Evolutionary conservation across 345 rosid genomes (phyloP), one percentile per base, ranked within the genome.

Genomic region (Viola odorata): DNA sequence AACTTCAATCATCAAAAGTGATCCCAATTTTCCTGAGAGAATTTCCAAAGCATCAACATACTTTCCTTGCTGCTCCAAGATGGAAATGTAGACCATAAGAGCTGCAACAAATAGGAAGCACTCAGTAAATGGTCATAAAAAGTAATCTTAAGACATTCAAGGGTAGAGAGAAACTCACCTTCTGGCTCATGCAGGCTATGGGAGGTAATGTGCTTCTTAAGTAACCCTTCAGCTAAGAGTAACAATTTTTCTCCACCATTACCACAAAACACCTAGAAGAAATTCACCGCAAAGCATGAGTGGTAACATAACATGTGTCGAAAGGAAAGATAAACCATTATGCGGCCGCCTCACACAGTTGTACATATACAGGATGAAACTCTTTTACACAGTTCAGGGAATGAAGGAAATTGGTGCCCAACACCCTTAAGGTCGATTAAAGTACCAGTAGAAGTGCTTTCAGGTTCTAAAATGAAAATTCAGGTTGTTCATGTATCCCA

Each of bases 171-270:
- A 42, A 48, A 39, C 14, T 8, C 57, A 84, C 99, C 99, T 84
- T 94, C 99, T 14, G 97, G 99, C 75, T 91, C 97, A 70, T 91
- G 99, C 85, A 94, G 81, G 73, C 95, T 82, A 70, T 91, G 97
- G 55, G 96, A 73, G 49, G 81, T 79, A 69, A 85, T 78, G 68
- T 94, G 99, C 87, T 88, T 94, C 84, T 86, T 88, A 50, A 91
- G 84, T 68, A 94, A 84, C 75, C 92, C 92, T 75, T 88, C 99
- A 55, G 97, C 99, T 64, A 91, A 79, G 63, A 82, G 81, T 49
- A 86, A 72, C 40, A 94, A 79, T 75, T 91, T 94, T 75, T 88
- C 92, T 45, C 85, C 92, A 12, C 95, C 92, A 69, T 85, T 83
- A 65, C 87, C 92, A 65, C 97, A 90, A 61, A 85, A 69, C 49